Evolutionary conservation across 2,329 filamentous ascomycete species (phyloP), one percentile per base, ranked within the genome.

Genomic region (Akanthomyces dipterigenus): DNA sequence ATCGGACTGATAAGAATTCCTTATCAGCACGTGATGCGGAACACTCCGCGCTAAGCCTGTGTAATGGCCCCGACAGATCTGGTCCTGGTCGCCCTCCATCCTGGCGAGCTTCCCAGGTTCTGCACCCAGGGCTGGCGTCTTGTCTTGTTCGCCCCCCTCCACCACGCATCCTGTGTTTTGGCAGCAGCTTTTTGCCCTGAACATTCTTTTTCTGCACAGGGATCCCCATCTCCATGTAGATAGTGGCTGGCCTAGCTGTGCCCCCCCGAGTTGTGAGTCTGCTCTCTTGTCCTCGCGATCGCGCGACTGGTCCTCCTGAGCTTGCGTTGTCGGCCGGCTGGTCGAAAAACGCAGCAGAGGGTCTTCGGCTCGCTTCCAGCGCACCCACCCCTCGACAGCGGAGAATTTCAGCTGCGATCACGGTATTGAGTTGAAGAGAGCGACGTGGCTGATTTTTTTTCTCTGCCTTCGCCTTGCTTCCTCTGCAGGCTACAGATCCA

Each of bases 1-100:
- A 61, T 55, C 22, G 14, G 50, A 26, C n/a, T 55, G 50, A 54
- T 48, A 61, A 61, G 3, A 16, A 22, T 28, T 6, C 11, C 65
- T 71, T 72, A 73, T 74, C 70, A 61, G 22, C 73, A 75, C 73
- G 73, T 75, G 71, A 73, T 57, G 63, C 67, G 64, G 67, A 69
- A 67, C 65, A 56, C 67, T 65, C 68, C 69, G 70, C 68, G 66
- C 63, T 62, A 67, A 65, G 46, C 62, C 65, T 65, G 50, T 65
- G 67, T 66, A 64, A 68, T 67, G 67, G 67, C 67, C 64, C 50
- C 58, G 65, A 67, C 65, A 71, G 68, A 71, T 73, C 69, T 68
- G 67, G 65, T 73, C 71, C 70, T 72, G 70, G 71, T 70, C 69
- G 67, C 55, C 55, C 54, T 58, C 55, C 55, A 66, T 69, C 68